A percentile compares a stretch with the other conserved stretches of the same genome.
phyloP scores from a whole-genome alignment of 140 eudicot genomes.

The Anethum foeniculum region DNA sequence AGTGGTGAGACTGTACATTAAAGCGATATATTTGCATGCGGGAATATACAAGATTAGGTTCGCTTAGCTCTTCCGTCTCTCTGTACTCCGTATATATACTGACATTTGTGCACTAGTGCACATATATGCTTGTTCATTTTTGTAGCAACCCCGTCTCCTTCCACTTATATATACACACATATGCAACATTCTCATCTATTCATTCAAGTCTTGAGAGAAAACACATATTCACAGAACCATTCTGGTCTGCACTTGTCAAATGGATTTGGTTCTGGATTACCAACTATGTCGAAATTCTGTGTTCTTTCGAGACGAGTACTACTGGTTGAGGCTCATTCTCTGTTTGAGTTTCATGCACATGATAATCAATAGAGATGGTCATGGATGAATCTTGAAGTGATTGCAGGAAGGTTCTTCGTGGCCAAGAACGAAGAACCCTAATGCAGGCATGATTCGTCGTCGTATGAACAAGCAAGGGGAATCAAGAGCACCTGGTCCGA shows the following conservation, averaged over 20 bases:
- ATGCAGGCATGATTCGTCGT: not conserved
- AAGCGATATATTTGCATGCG: conserved; percentile 11
- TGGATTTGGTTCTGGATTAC: not conserved
- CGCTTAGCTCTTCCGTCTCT: not conserved
- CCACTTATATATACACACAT: not conserved
- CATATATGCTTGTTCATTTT: not conserved
- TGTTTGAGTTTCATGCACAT: not conserved
- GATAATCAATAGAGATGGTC: not conserved
- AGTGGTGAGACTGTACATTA: conserved; percentile 7
- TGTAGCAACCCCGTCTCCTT: not conserved
- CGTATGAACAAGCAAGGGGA: not conserved
- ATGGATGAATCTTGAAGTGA: not conserved
- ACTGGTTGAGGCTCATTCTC: not conserved
- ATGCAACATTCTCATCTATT: not conserved
- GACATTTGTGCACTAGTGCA: not conserved
- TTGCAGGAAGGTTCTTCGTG: not conserved
- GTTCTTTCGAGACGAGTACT: not conserved
- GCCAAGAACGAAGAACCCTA: not conserved
- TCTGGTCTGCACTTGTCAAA: not conserved
- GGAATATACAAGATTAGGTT: conserved; percentile 7
- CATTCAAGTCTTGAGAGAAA: not conserved
- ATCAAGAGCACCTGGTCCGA: conserved; percentile 14
- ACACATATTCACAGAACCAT: not conserved
- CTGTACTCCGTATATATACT: not conserved
- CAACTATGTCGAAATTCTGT: not conserved